These are phyloP conservation scores for Daedalea quercina DNA, from an alignment of 768 basidiomycete genomes.

Conservation along the genomic window DNA sequence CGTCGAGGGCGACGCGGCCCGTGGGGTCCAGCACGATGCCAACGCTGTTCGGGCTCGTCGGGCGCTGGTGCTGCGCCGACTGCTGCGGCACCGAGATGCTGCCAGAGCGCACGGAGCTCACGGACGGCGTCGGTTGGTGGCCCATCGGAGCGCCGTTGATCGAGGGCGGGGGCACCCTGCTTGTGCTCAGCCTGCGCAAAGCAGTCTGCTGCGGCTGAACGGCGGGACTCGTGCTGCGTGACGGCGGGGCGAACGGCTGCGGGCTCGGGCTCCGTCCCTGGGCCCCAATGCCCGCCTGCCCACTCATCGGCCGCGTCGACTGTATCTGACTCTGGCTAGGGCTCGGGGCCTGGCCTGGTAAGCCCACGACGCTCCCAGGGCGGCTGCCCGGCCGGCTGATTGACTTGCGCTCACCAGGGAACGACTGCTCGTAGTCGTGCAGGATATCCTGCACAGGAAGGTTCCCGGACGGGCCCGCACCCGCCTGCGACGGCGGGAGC, in stretches of 20 bases:
- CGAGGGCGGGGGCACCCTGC: constrained; percentile 12
- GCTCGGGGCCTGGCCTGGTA: constrained; percentile 22
- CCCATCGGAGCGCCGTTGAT: constrained; percentile 5
- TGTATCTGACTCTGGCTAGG: constrained; percentile 22
- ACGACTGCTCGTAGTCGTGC: constrained; percentile 70
- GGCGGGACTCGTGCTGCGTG: constrained; percentile 47
- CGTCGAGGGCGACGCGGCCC: constrained; percentile 77
- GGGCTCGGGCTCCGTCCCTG: constrained; percentile 60
- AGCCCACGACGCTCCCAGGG: constrained; percentile 23
- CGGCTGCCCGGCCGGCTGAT: constrained; percentile 48
- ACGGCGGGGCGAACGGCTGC: constrained; percentile 36
- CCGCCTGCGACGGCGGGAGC: constrained; percentile 38
- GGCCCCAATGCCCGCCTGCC: constrained; percentile 80
- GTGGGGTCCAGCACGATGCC: constrained; percentile 79
- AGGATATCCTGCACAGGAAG: constrained; percentile 72
- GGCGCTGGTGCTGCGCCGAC: constrained; percentile 31
- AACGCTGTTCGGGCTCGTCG: constrained; percentile 71
- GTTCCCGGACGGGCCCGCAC: constrained; percentile 34
- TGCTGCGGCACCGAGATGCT: constrained; percentile 23
- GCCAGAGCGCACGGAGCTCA: constrained; percentile 26
- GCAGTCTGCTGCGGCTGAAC: constrained; percentile 12
- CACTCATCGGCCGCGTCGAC: constrained; percentile 45
- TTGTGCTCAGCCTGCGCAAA: constrained; percentile 17
- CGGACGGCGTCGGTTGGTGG: constrained; percentile 16
- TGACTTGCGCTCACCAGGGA: constrained; percentile 78